A percentile compares a stretch with the other conserved stretches of the same genome.
Evolutionary conservation across 139 green algal genomes (phyloP).

Genomic region (Chlorella vulgaris): DNA sequence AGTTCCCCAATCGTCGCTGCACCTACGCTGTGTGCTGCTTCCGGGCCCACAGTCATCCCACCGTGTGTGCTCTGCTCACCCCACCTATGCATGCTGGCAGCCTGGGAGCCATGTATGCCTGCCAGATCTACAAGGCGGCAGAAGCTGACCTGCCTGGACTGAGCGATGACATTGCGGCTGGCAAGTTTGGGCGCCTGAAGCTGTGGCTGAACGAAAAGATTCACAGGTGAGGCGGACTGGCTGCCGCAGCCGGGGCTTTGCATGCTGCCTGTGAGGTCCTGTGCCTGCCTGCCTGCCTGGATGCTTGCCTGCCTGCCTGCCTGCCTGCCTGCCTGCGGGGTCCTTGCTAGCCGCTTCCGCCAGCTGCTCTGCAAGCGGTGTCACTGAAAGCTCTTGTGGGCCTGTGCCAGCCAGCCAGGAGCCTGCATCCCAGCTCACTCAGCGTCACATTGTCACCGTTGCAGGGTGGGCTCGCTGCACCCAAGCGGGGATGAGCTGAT

Average conservation of each 20-base stretch:
- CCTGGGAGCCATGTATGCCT: slow-evolving; percentile 82
- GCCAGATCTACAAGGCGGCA: slow-evolving; percentile 71
- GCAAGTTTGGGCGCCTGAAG: slow-evolving; percentile 77
- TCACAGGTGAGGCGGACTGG: slow-evolving; percentile 51
- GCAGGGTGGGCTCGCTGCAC: slow-evolving; percentile 69
- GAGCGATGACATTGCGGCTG: slow-evolving; percentile 67
- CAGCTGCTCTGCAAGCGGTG: too few relatives aligned
- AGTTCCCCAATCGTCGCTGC: too few relatives aligned
- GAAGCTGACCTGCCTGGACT: slow-evolving; percentile 65
- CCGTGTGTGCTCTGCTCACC: not conserved
- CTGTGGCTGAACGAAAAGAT: slow-evolving; percentile 84
- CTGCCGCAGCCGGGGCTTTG: too few relatives aligned
- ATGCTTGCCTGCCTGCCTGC: too few relatives aligned
- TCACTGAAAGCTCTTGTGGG: too few relatives aligned
- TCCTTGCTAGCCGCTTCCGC: too few relatives aligned
- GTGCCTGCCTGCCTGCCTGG: too few relatives aligned
- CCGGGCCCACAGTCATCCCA: not conserved
- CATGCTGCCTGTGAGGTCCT: too few relatives aligned
- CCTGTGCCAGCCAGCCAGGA: too few relatives aligned
- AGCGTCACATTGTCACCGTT: too few relatives aligned
- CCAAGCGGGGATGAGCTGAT: slow-evolving; percentile 85
- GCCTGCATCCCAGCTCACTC: too few relatives aligned
- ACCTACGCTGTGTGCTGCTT: not conserved
- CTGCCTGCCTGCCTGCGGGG: too few relatives aligned
- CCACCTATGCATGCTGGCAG: not conserved